Evolutionary conservation across 805 yeast species (phyloP), one percentile per base, ranked within the genome.

Genomic region (Cyberlindnera bimundalis): DNA sequence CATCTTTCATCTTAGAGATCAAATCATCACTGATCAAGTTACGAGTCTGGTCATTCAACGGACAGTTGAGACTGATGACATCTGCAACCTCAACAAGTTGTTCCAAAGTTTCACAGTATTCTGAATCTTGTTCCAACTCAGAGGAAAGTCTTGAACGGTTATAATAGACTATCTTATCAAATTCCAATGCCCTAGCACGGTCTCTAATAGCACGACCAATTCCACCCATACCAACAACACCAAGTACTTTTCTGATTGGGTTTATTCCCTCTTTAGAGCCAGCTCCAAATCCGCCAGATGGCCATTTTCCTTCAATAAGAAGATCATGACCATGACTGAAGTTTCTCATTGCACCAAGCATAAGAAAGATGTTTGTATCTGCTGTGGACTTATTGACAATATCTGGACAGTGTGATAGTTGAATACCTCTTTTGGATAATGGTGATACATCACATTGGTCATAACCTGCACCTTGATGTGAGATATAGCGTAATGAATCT

Each of bases 371-470:
- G 7, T 72, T 81, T 51, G 76, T 62, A 48, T 79, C 84, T 4
- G 81, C 82, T 15, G 78, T 83, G n/a, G 80, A 79, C 33, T 68
- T 76, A 13, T 77, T 71, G 0, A 75, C 76, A 11, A 42, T 21
- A 4, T 49, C 34, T 57, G 73, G 59, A 46, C 60, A 57, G 50
- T 76, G 70, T 43, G 76, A 69, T 47, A 78, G 59, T 23, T 58
- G 51, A 17, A 78, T 70, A 7, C 61, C 63, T 34, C 60, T 59
- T 11, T 59, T 49, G 6, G 58, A 52, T 63, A 78, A 53, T 3
- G 58, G 61, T 1, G 52, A 59, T 0, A 68, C 65, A 51, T 76
- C 79, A 40, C 68, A 65, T 17, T 66, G 67, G 41, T 77, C 79
- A 50, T 61, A 65, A 2, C 84, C 84, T 10, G 78, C 77, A 11